Conservation (phyloP, 495 filamentous ascomycete species). For the Xylaria flabelliformis region DNA sequence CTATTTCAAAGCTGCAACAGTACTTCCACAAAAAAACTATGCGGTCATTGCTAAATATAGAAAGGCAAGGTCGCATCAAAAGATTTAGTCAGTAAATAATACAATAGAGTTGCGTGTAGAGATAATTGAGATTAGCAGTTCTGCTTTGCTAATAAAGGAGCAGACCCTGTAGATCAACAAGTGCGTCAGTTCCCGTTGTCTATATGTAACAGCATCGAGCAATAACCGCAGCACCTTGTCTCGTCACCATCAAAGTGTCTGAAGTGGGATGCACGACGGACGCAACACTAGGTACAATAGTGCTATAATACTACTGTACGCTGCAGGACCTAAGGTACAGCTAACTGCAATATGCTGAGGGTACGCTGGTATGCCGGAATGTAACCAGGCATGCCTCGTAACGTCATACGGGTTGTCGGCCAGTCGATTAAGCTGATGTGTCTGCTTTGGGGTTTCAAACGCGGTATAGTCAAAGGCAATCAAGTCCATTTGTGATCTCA, state of each 20-base stretch:
- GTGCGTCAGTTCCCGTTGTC: background rate
- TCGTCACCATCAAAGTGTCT: background rate
- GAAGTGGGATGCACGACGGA: constrained; percentile 1
- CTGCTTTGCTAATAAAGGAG: background rate
- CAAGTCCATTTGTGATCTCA: background rate
- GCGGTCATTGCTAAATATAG: constrained; percentile 16
- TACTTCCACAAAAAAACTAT: background rate
- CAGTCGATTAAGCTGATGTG: constrained; percentile 21
- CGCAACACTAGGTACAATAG: background rate
- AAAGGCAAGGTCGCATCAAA: background rate
- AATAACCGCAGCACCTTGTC: background rate
- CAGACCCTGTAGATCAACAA: background rate
- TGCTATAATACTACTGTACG: background rate
- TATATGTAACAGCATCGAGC: background rate
- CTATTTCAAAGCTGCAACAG: background rate
- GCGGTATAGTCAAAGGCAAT: background rate
- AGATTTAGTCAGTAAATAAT: background rate
- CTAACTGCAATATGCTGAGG: background rate
- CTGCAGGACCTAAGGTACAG: background rate
- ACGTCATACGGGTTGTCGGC: constrained; percentile 21
- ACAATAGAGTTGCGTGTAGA: background rate
- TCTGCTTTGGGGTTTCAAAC: background rate
- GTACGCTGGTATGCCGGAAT: background rate
- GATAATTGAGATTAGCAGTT: background rate
- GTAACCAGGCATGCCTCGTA: background rate